A percentile compares a stretch with the other conserved stretches of the same genome.
These are phyloP conservation scores for Penicillium ochrochloron DNA, from an alignment of 495 filamentous ascomycete genomes.

Conservation along the genomic window DNA sequence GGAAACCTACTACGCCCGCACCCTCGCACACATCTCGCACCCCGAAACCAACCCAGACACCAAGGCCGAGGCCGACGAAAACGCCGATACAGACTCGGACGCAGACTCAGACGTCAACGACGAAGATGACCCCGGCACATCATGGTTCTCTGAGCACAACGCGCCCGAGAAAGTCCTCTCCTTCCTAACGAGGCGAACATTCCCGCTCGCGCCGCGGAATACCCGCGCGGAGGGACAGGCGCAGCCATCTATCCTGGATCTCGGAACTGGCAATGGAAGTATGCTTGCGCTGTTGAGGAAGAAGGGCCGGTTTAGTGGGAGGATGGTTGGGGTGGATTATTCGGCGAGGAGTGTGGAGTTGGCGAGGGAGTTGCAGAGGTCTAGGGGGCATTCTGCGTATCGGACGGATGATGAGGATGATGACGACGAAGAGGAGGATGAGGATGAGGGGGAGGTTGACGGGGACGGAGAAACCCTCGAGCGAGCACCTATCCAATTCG, in stretches of 20 bases:
- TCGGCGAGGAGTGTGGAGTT: conserved; percentile 72
- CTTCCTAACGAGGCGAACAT: conserved; percentile 44
- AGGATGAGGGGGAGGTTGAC: conserved; percentile 10
- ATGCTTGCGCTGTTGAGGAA: conserved; percentile 77
- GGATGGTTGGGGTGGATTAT: conserved; percentile 88
- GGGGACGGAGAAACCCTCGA: conserved; percentile 10
- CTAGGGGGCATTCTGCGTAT: conserved; percentile 48
- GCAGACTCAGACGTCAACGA: conserved; percentile 35
- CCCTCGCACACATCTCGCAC: conserved; percentile 43
- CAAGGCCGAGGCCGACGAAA: conserved; percentile 10
- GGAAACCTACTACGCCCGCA: conserved; percentile 54
- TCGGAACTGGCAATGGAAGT: conserved; percentile 93
- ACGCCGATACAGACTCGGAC: conserved; percentile 21
- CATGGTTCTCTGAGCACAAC: conserved; percentile 58
- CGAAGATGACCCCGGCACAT: conserved; percentile 54
- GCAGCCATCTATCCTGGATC: conserved; percentile 62
- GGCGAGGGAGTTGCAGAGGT: conserved; percentile 56
- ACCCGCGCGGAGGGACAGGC: conserved; percentile 16
- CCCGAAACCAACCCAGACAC: conserved; percentile 12
- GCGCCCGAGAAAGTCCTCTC: conserved; percentile 54
- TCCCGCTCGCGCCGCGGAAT: conserved; percentile 44
- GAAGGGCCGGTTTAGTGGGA: conserved; percentile 58
- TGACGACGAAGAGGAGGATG: conserved; percentile 23
- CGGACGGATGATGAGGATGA: conserved; percentile 39
- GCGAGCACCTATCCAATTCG: conserved; percentile 58